Evolutionary conservation across 1,284 basidiomycete genomes (phyloP).

Genomic region (Cryptococcus sp.): DNA sequence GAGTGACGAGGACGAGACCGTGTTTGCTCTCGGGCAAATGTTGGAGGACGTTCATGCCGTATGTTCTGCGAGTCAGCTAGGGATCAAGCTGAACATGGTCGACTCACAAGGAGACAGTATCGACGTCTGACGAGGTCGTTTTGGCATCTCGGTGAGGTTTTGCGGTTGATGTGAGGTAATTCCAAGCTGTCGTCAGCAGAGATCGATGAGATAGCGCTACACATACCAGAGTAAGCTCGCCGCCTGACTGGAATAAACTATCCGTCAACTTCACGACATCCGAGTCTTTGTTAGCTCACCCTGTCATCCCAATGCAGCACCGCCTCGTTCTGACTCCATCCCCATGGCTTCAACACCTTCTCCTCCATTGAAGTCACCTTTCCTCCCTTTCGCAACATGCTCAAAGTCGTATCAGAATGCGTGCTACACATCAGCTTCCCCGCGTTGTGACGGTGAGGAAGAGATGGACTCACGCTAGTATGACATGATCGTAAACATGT

Average conservation of each 20-base stretch:
- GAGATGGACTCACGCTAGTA: conserved; percentile 56
- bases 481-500: conserved; percentile 63
- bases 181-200: conserved; percentile 51
- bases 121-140: conserved; percentile 50
- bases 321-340: conserved; percentile 65
- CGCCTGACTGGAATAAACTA: conserved; percentile 63
- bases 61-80: conserved; percentile 40
- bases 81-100: neutral
- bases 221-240: conserved; percentile 58
- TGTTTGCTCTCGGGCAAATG: conserved; percentile 56
- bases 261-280: neutral
- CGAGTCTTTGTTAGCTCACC: conserved; percentile 47
- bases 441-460: neutral
- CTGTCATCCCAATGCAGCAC: conserved; percentile 62
- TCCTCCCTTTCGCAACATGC: conserved; percentile 56
- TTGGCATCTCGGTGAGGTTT: conserved; percentile 45
- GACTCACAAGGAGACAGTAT: conserved; percentile 62
- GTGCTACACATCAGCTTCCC: conserved; percentile 19
- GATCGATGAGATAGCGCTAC: neutral
- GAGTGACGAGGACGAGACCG: conserved; percentile 69
- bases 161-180: conserved; percentile 59
- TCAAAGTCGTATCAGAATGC: conserved; percentile 64
- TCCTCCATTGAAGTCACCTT: conserved; percentile 56
- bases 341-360: conserved; percentile 56
- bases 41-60: conserved; percentile 75